Evolutionary conservation across 2,329 filamentous ascomycete species (phyloP).

Genomic region (Beauveria australis): DNA sequence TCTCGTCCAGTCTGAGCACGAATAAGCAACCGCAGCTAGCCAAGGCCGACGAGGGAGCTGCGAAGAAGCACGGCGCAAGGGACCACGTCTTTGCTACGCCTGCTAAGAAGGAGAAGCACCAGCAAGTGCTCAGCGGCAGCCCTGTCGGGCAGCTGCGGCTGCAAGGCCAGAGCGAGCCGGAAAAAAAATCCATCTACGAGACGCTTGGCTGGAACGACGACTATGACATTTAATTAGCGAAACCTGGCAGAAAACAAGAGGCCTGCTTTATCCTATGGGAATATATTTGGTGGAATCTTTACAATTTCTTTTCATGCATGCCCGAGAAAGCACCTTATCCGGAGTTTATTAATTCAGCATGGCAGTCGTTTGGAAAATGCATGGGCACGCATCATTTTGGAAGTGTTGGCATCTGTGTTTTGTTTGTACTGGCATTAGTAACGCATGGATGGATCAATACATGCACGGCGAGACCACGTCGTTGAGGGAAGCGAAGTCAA

Average conservation of each 20-base stretch:
- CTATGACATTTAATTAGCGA: constrained; percentile 37
- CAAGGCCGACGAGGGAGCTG: constrained; percentile 12
- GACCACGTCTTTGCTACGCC: constrained; percentile 29
- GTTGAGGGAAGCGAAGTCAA: neutral
- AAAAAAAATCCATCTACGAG: constrained; percentile 41
- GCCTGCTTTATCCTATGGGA: neutral
- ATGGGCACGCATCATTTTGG: neutral
- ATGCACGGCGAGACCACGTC: neutral
- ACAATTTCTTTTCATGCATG: neutral
- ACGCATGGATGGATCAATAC: too few species aligned
- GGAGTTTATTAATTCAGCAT: neutral
- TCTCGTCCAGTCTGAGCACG: constrained; percentile 11
- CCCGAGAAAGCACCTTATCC: neutral
- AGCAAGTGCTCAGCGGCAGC: constrained; percentile 12
- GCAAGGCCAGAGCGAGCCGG: constrained; percentile 14
- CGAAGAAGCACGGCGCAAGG: too few species aligned
- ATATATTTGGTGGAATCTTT: neutral
- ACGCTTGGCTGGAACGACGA: constrained; percentile 52
- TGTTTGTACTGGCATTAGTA: neutral
- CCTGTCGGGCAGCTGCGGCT: constrained; percentile 12
- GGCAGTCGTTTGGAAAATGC: neutral
- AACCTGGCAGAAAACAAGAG: neutral
- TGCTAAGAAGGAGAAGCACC: constrained; percentile 24
- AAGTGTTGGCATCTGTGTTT: neutral
- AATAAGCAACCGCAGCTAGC: neutral